These are phyloP conservation scores for Apostasia shenzhenica DNA, from an alignment of 106 monocot genomes.

Conservation along the genomic window DNA sequence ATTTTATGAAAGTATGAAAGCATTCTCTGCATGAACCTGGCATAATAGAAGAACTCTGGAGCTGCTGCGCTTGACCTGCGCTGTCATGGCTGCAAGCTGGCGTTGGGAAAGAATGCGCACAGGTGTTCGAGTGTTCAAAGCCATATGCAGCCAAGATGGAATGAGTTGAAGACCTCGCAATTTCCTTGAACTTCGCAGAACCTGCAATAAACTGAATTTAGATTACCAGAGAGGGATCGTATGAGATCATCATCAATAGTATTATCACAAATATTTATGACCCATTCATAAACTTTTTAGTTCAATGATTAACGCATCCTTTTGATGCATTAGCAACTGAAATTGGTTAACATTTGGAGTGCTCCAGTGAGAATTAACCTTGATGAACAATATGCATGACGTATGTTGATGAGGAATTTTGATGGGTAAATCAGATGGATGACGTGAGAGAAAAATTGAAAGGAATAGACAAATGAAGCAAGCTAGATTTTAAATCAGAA, in stretches of 20 bases:
- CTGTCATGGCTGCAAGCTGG: slow-evolving; percentile 30
- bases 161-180: slow-evolving; percentile 66
- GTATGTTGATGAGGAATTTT: no score
- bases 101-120: slow-evolving; percentile 15
- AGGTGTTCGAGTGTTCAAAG: slow-evolving; percentile 45
- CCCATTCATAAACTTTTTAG: no score
- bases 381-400: no score
- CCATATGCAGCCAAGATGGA: slow-evolving; percentile 76
- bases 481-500: no score
- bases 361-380: no score
- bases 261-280: neutral
- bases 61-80: neutral
- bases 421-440: no score
- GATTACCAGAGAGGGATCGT: neutral
- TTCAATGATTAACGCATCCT: neutral
- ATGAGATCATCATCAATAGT: neutral
- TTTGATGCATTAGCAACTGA: neutral
- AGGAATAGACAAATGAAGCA: no score
- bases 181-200: slow-evolving; percentile 49
- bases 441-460: no score
- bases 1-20: slow-evolving; percentile 38
- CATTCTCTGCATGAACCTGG: slow-evolving; percentile 49
- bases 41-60: slow-evolving; percentile 23
- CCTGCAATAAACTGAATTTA: slow-evolving; percentile 16
- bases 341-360: neutral